These are phyloP conservation scores for Aspergillus quadricinctus DNA, from an alignment of 2,329 filamentous ascomycete species.

Conservation along the genomic window DNA sequence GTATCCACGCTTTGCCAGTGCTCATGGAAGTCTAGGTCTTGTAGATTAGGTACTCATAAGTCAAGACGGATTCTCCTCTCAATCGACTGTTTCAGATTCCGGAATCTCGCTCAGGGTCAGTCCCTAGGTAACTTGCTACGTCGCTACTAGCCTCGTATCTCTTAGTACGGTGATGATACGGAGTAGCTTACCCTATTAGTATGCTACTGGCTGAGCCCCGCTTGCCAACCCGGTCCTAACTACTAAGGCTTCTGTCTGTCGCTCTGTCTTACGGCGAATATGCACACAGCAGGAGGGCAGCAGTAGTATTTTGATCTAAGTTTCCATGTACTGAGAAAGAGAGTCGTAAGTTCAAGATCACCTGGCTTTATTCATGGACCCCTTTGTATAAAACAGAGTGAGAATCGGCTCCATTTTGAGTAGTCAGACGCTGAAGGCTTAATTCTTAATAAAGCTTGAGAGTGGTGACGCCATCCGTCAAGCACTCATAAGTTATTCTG, in stretches of 20 bases:
- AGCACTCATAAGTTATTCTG: background rate
- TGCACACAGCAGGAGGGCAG: background rate
- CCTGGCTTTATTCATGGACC: background rate
- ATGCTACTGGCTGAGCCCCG: constrained; percentile 6
- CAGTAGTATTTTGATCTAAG: background rate
- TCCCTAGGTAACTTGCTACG: background rate
- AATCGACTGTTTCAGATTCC: background rate
- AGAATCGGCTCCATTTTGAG: background rate
- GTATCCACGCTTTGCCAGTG: background rate
- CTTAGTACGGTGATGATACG: background rate
- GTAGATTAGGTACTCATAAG: background rate
- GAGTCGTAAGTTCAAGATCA: background rate
- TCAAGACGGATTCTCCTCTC: background rate
- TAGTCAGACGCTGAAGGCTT: background rate
- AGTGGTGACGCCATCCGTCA: background rate
- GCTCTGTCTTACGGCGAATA: background rate
- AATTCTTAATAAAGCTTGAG: background rate
- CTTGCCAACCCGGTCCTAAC: constrained; percentile 15
- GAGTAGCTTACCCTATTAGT: background rate
- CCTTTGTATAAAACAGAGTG: background rate
- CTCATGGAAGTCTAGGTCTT: background rate
- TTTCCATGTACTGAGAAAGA: background rate
- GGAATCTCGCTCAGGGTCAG: background rate
- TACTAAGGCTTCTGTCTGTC: constrained; percentile 8
- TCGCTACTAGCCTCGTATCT: background rate